These are phyloP conservation scores for Apiospora hydei DNA, from an alignment of 2,329 filamentous ascomycete genomes.

Conservation along the genomic window DNA sequence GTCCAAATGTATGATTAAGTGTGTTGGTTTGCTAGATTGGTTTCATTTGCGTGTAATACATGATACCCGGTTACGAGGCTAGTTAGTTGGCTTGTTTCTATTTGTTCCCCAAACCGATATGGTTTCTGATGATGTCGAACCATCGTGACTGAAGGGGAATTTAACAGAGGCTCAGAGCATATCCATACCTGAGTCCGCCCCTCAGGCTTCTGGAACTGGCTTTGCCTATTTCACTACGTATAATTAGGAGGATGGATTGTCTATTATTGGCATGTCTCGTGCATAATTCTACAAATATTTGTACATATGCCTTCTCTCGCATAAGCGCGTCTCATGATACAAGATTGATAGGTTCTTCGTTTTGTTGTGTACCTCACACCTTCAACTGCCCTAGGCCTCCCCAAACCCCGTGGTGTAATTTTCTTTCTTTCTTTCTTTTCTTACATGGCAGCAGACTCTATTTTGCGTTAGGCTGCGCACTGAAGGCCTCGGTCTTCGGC, in stretches of 20 bases:
- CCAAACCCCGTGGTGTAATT: neutral
- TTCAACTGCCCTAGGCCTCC: neutral
- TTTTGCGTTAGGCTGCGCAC: neutral
- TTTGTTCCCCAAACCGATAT: neutral
- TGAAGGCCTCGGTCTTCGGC: neutral
- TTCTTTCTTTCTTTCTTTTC: neutral
- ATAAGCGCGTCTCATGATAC: neutral
- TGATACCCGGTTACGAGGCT: conserved; percentile 20
- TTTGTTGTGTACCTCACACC: neutral
- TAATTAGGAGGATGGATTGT: conserved; percentile 7
- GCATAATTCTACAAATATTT: conserved; percentile 20
- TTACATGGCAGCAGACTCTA: neutral
- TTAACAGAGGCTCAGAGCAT: neutral
- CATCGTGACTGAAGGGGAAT: neutral
- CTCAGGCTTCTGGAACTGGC: neutral
- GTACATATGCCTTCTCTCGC: neutral
- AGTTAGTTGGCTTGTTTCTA: neutral
- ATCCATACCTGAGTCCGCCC: too few relatives aligned
- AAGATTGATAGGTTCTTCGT: neutral
- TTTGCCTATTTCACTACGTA: neutral
- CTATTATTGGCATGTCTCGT: conserved; percentile 15
- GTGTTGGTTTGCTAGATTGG: neutral
- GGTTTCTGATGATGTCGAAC: neutral
- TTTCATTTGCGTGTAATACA: conserved; percentile 3
- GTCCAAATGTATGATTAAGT: neutral